Conservation (phyloP, 148 eudicot genomes). For the Pharnaceum exiguum region DNA sequence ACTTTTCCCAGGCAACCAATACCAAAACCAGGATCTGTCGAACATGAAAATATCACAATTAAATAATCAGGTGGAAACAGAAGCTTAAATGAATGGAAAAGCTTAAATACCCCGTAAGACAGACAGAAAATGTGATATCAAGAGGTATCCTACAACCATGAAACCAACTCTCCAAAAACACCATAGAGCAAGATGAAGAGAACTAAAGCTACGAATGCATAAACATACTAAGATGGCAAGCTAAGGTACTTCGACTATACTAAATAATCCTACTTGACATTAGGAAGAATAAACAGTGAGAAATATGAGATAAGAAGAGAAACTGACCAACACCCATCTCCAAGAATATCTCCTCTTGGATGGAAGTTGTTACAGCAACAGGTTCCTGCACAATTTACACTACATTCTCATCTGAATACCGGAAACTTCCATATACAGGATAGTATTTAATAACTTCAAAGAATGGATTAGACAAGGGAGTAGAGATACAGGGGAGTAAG, state of each 20-base stretch:
- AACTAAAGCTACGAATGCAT: no score
- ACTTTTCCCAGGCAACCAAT: conserved; percentile 89
- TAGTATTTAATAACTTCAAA: not conserved
- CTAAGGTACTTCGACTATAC: no score
- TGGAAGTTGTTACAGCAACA: conserved; percentile 85
- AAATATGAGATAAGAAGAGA: not conserved
- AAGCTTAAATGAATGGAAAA: not conserved
- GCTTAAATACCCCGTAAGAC: no score
- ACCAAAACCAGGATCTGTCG: conserved; percentile 86
- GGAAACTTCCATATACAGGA: not conserved
- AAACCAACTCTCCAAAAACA: no score
- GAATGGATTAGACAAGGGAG: no score
- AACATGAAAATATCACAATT: not conserved
- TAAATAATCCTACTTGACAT: no score
- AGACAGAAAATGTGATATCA: no score
- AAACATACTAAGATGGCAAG: no score
- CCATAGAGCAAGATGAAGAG: no score
- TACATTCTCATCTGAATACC: not conserved
- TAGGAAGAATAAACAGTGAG: not conserved
- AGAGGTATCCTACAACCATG: no score
- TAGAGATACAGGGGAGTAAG: no score
- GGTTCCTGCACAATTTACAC: conserved; percentile 54
- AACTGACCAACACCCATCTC: conserved; percentile 92
- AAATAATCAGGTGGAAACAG: not conserved
- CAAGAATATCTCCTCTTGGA: conserved; percentile 80